Conservation (phyloP, 2,329 filamentous ascomycete species). For the Apiospora kogelbergensis region DNA sequence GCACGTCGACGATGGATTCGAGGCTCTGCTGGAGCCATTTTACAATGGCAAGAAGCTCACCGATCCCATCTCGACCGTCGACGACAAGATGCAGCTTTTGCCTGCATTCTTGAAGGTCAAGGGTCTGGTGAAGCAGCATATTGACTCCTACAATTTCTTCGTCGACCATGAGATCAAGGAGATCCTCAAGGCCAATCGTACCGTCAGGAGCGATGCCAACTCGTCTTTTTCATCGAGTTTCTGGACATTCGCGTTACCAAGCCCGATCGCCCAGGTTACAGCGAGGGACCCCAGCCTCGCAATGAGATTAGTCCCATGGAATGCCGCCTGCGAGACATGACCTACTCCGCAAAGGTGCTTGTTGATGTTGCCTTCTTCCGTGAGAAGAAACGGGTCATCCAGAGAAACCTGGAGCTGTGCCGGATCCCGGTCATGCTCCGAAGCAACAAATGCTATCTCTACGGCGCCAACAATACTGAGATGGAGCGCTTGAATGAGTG, state of each 20-base stretch:
- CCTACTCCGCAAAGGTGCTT: constrained; percentile 92
- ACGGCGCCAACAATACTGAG: constrained; percentile 78
- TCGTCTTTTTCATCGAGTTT: constrained; percentile 87
- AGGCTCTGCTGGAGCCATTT: constrained; percentile 65
- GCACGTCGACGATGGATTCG: constrained; percentile 60
- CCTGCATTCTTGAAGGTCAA: constrained; percentile 99
- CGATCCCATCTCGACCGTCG: constrained; percentile 62
- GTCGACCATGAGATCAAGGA: constrained; percentile 96
- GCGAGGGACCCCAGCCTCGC: constrained; percentile 54
- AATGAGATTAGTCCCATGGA: constrained; percentile 90
- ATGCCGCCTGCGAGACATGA: constrained; percentile 93
- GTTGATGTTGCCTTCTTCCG: constrained; percentile 91
- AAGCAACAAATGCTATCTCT: constrained; percentile 88
- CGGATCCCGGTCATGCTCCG: constrained; percentile 96
- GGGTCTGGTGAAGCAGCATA: constrained; percentile 93
- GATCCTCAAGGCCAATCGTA: constrained; percentile 88
- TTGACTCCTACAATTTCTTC: constrained; percentile 99
- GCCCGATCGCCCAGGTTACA: constrained; percentile 77
- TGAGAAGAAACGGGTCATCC: constrained; percentile 73
- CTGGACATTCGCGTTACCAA: constrained; percentile 85
- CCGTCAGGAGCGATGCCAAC: constrained; percentile 88
- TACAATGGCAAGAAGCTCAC: constrained; percentile 69
- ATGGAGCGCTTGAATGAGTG: constrained; percentile 96
- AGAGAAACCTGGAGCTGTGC: constrained; percentile 78
- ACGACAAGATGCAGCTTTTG: constrained; percentile 95